Percentiles rank a stretch among this genome's conserved stretches.
These are phyloP conservation scores for Geotrichum candidum DNA, from an alignment of 1,139 yeast genomes.

Conservation along the genomic window DNA sequence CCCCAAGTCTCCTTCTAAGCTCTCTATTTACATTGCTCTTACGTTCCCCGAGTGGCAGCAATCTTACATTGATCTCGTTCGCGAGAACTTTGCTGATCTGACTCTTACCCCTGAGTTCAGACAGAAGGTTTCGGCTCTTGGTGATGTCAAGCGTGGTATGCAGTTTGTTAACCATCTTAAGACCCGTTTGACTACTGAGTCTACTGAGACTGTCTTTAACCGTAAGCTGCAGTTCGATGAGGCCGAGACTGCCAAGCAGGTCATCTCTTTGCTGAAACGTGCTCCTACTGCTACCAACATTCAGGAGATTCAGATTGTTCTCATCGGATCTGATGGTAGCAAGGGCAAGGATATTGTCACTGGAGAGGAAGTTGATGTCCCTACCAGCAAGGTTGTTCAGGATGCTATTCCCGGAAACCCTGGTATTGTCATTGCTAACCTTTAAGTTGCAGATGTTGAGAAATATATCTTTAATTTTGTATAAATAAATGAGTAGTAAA, in stretches of 20 bases:
- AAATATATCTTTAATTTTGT: neutral
- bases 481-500: neutral
- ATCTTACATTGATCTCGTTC: constrained; percentile 73
- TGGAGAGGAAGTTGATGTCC: constrained; percentile 64
- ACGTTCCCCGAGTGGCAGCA: constrained; percentile 98
- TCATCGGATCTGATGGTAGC: constrained; percentile 49
- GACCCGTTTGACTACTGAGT: constrained; percentile 55
- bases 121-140: constrained; percentile 37
- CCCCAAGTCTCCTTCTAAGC: constrained; percentile 60
- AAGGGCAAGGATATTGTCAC: constrained; percentile 60
- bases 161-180: constrained; percentile 86
- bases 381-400: constrained; percentile 65
- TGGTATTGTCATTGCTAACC: constrained; percentile 68
- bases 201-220: constrained; percentile 74
- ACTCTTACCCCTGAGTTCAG: constrained; percentile 34
- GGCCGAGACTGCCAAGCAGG: constrained; percentile 52
- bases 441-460: constrained; percentile 21
- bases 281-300: constrained; percentile 61
- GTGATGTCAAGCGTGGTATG: constrained; percentile 86
- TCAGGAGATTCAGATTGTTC: constrained; percentile 52
- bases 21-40: constrained; percentile 66
- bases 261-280: constrained; percentile 50
- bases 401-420: constrained; percentile 92
- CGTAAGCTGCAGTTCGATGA: constrained; percentile 82
- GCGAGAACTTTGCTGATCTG: constrained; percentile 58